Evolutionary conservation across 352 stramenopile genomes (phyloP).

Genomic region (Pythium oligandrum): DNA sequence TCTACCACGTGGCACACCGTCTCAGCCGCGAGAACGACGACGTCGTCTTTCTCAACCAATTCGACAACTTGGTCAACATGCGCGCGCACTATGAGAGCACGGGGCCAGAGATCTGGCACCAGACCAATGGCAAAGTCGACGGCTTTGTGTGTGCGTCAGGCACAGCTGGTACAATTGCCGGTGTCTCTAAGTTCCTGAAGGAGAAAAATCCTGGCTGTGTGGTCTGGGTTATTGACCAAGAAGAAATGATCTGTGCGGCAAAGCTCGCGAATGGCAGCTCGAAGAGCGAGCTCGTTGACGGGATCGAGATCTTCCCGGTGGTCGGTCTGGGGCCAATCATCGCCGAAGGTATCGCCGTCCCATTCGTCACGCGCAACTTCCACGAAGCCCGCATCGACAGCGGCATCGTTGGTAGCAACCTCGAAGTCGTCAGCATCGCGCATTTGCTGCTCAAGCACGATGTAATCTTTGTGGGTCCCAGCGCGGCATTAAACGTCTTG

Average conservation of each 20-base stretch:
- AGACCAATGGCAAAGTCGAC: slow-evolving; percentile 86
- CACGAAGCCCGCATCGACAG: slow-evolving; percentile 86
- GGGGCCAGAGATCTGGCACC: slow-evolving; percentile 86
- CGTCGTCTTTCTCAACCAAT: slow-evolving; percentile 62
- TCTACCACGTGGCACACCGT: slow-evolving; percentile 66
- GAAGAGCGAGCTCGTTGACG: slow-evolving; percentile 74
- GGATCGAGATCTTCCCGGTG: slow-evolving; percentile 86
- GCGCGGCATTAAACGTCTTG: slow-evolving; percentile 70
- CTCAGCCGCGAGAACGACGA: slow-evolving; percentile 34
- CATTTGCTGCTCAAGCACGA: slow-evolving; percentile 89
- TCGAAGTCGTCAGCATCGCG: slow-evolving; percentile 93
- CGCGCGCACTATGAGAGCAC: slow-evolving; percentile 70
- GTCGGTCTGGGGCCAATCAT: slow-evolving; percentile 75
- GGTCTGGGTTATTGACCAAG: slow-evolving; percentile 77
- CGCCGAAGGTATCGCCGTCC: slow-evolving; percentile 92
- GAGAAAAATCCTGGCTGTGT: slow-evolving; percentile 51
- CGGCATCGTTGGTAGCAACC: slow-evolving; percentile 88
- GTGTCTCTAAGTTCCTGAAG: slow-evolving; percentile 92
- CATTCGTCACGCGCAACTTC: slow-evolving; percentile 91
- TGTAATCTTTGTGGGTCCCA: slow-evolving; percentile 90
- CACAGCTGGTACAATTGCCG: slow-evolving; percentile 92
- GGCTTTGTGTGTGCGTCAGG: slow-evolving; percentile 88
- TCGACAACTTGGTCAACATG: slow-evolving; percentile 76
- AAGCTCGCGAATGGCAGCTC: slow-evolving; percentile 57
- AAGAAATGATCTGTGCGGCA: slow-evolving; percentile 81